phyloP scores from a whole-genome alignment of 2,329 filamentous ascomycete genomes.

The Alternaria angustiovoidea region DNA sequence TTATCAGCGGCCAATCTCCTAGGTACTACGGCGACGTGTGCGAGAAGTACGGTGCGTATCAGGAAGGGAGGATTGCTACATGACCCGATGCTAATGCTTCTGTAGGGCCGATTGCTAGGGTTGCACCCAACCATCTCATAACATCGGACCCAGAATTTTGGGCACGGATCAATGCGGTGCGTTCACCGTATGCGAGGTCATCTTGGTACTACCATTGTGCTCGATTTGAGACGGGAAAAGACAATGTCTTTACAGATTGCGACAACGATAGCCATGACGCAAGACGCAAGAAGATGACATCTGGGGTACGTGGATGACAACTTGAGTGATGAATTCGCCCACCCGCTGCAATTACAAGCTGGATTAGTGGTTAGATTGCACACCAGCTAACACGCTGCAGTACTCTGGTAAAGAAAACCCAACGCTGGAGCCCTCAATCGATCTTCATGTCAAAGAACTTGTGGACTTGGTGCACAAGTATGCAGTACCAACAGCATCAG shows the following conservation, averaged over 20 bases:
- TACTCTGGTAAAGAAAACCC: conserved; percentile 66
- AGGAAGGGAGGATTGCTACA: not conserved
- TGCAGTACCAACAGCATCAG: conserved; percentile 28
- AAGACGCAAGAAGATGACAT: conserved; percentile 58
- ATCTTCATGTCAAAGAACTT: conserved; percentile 57
- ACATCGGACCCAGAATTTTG: conserved; percentile 60
- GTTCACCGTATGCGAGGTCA: conserved; percentile 53
- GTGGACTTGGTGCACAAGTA: conserved; percentile 62
- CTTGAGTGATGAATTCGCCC: not conserved
- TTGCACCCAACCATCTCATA: conserved; percentile 60
- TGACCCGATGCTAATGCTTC: not conserved
- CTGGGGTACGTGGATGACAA: conserved; percentile 50
- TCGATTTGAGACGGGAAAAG: conserved; percentile 61
- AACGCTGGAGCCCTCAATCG: conserved; percentile 59
- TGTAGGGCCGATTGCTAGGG: conserved; percentile 53
- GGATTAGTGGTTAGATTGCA: not conserved
- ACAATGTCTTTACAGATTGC: conserved; percentile 63
- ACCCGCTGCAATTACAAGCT: not conserved
- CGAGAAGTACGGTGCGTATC: conserved; percentile 41
- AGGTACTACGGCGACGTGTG: conserved; percentile 40
- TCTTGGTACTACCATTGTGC: conserved; percentile 53
- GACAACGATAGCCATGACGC: conserved; percentile 59
- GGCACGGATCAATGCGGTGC: conserved; percentile 53
- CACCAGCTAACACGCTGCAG: conserved; percentile 32
- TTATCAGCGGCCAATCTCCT: conserved; percentile 36